A percentile compares a stretch with the other conserved stretches of the same genome.
These are phyloP conservation scores for Phialemonium atrogriseum DNA, from an alignment of 2,329 filamentous ascomycete species.

Conservation along the genomic window DNA sequence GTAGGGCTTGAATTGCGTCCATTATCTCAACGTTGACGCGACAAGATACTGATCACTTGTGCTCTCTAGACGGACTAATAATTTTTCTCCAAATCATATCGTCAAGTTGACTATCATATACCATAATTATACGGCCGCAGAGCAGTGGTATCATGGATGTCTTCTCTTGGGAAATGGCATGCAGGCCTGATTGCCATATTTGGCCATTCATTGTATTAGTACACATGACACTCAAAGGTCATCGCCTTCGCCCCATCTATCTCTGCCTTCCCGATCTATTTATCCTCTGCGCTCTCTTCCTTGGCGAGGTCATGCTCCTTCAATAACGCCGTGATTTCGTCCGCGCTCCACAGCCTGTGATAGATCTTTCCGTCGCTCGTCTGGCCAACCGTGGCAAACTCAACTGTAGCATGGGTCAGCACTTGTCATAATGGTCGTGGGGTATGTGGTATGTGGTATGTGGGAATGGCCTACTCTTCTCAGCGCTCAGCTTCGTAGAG, in stretches of 20 bases:
- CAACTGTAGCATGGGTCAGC: conserved; percentile 50
- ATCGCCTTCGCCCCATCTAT: conserved; percentile 1
- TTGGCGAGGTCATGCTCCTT: conserved; percentile 96
- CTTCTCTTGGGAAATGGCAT: no score
- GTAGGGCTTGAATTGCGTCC: conserved; percentile 22
- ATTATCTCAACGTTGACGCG: no score
- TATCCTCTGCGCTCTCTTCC: conserved; percentile 64
- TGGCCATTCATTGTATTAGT: no score
- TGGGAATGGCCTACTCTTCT: conserved; percentile 87
- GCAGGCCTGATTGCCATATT: no score
- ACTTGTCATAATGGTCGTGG: background rate
- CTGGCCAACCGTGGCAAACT: conserved; percentile 96
- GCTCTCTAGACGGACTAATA: no score
- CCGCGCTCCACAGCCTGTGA: conserved; percentile 92
- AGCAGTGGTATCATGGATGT: no score
- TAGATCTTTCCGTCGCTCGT: conserved; percentile 95
- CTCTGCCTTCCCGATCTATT: conserved; percentile 26
- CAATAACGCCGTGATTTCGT: conserved; percentile 89
- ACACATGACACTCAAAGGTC: conserved; percentile 16
- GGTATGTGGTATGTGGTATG: no score
- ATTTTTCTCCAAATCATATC: no score
- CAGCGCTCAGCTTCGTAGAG: conserved; percentile 94
- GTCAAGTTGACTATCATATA: no score
- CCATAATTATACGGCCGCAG: no score
- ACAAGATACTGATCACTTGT: no score